A percentile compares a stretch with the other conserved stretches of the same genome.
phyloP scores from a whole-genome alignment of 805 yeast species.

The Yamadazyma takamatsuzukensis region DNA sequence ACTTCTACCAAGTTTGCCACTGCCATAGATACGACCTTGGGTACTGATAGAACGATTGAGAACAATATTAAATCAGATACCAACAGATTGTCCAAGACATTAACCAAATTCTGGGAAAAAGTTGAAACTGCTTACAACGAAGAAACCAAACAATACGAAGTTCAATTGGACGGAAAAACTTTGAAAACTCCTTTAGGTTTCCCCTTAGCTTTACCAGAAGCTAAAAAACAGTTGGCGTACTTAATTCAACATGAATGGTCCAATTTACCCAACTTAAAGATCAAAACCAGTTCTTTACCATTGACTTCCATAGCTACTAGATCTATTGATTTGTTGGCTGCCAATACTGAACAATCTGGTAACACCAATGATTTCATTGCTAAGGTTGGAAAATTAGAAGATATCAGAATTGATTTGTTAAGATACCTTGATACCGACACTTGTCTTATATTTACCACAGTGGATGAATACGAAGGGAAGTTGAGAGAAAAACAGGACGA shows the following conservation, averaged over 20 bases:
- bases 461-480: constrained; percentile 75
- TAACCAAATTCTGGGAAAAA: constrained; percentile 77
- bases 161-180: constrained; percentile 72
- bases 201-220: constrained; percentile 57
- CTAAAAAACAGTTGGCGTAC: constrained; percentile 62
- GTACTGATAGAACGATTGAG: constrained; percentile 40
- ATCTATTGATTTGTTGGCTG: constrained; percentile 64
- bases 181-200: constrained; percentile 83
- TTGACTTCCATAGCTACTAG: constrained; percentile 84
- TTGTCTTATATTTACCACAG: constrained; percentile 78
- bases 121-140: constrained; percentile 43
- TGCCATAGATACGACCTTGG: constrained; percentile 14
- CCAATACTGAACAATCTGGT: constrained; percentile 17
- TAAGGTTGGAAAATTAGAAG: constrained; percentile 59
- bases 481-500: constrained; percentile 78
- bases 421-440: constrained; percentile 95
- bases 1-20: constrained; percentile 6
- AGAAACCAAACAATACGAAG: constrained; percentile 35
- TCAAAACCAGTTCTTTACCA: constrained; percentile 79
- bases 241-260: constrained; percentile 88
- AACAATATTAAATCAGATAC: constrained; percentile 57
- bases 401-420: constrained; percentile 57
- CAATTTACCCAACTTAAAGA: constrained; percentile 55
- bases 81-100: constrained; percentile 64
- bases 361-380: constrained; percentile 46